Conservation (phyloP, 2,329 filamentous ascomycete species). For the Neonectria neomacrospora region DNA sequence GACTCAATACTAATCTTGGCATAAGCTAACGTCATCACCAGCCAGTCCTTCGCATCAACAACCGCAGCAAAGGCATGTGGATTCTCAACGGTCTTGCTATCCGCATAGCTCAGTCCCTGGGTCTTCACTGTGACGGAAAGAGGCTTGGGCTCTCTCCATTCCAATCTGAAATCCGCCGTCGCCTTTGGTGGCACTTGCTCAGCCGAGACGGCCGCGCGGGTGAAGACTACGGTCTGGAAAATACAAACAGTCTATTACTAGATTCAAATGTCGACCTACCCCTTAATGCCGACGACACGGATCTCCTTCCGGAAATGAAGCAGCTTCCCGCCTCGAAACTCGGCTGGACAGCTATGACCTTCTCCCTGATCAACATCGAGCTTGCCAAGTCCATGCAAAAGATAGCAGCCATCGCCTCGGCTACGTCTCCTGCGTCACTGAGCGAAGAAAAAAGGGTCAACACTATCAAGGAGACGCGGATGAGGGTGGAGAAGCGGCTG, state of each 20-base stretch:
- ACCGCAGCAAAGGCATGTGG: constrained; percentile 50
- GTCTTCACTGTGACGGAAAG: constrained; percentile 63
- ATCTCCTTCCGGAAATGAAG: constrained; percentile 60
- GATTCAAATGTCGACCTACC: constrained; percentile 60
- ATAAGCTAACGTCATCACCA: neutral
- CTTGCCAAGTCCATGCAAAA: constrained; percentile 5
- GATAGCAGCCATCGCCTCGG: neutral
- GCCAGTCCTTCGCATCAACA: constrained; percentile 46
- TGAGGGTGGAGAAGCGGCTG: constrained; percentile 58
- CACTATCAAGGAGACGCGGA: neutral
- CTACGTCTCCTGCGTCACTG: neutral
- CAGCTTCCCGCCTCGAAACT: constrained; percentile 58
- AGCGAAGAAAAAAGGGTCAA: constrained; percentile 57
- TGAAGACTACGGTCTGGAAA: constrained; percentile 64
- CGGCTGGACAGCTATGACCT: constrained; percentile 58
- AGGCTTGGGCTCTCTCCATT: constrained; percentile 61
- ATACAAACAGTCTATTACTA: neutral
- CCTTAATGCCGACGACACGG: constrained; percentile 65
- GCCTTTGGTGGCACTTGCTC: constrained; percentile 65
- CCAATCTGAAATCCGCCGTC: constrained; percentile 65
- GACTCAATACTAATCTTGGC: too few relatives aligned
- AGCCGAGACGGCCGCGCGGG: constrained; percentile 61
- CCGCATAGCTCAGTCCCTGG: constrained; percentile 60
- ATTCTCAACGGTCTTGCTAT: constrained; percentile 56
- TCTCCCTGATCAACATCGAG: constrained; percentile 7